Evolutionary conservation across 148 eudicot species (phyloP), one percentile per base, ranked within the genome.

Genomic region (Rhododendron henanense): DNA sequence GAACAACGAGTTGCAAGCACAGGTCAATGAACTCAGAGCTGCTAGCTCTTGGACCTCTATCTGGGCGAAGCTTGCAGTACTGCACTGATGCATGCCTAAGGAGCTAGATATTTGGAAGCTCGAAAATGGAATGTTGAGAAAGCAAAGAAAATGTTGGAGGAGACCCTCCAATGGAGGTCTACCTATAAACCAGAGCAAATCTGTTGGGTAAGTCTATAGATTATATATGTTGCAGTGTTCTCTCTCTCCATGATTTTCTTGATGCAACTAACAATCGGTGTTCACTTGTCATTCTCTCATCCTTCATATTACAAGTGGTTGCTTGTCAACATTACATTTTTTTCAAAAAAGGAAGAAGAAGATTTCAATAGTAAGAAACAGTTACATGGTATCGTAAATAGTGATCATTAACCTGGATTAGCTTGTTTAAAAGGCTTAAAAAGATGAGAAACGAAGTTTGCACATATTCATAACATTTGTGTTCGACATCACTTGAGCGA

Each of bases 161-260:
- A 94, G 89, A 94, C 98, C 5, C 90, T 97, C 59, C 86, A 90
- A 75, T 97, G 99, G 98, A 93, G 99, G 85, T 90, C 91, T 78
- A 85, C 89, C 81, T 97, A 85, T 90, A 97, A 95, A 89, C 99
- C 99, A 5, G 98, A 94, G 93, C 95, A 95, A 87, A 97, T 97
- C 85, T 92, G 95, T 61, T 97, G 99, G 99, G 99, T 97, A 89
- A 90, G 92, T 82, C 28, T 55, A 9, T 73, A 6, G 45, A 78
- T 74, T 59, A 25, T 13, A 25, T n/a, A 48, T n/a, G 55, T 25
- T 78, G 25, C 81, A 78, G 4, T 78, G 14, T 78, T n/a, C 25
- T 23, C 2, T 45, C 53, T 2, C 31, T n/a, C 53, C n/a, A 45
- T 78, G 53, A 37, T 63, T 84, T 31, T 21, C 18, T 37, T 84